These are phyloP conservation scores for Chimonanthus salicifolius DNA, from an alignment of 164 flowering plant species.

Conservation along the genomic window DNA sequence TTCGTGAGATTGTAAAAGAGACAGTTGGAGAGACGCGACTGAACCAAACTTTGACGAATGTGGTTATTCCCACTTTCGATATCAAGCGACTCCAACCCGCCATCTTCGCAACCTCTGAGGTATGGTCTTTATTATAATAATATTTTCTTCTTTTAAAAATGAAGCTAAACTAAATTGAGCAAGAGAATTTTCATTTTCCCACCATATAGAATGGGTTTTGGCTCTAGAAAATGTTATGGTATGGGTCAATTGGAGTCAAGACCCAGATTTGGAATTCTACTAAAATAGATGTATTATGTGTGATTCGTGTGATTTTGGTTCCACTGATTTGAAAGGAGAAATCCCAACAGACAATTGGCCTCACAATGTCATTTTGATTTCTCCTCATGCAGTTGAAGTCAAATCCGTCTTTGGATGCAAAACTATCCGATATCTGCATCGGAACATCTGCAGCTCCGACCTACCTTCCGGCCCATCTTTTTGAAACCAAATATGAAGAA, in stretches of 20 bases:
- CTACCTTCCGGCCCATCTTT: constrained; percentile 29
- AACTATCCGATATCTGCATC: constrained; percentile 31
- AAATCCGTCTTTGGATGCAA: constrained; percentile 21
- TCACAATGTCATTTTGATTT: neutral
- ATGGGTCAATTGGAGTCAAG: no score
- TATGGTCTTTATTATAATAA: neutral
- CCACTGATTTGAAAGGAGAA: no score
- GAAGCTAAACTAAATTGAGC: no score
- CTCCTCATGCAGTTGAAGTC: constrained; percentile 20
- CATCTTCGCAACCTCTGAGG: constrained; percentile 23
- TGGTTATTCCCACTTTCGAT: constrained; percentile 44
- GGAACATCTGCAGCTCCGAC: constrained; percentile 39
- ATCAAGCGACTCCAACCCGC: constrained; percentile 22
- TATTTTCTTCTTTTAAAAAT: no score
- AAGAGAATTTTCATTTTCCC: no score
- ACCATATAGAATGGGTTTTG: no score
- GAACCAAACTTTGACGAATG: constrained; percentile 33
- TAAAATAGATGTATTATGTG: no score
- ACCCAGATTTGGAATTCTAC: no score
- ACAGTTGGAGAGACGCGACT: constrained; percentile 23
- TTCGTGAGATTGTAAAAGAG: constrained; percentile 14
- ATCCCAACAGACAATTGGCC: no score
- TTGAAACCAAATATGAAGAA: constrained; percentile 11
- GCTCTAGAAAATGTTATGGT: no score
- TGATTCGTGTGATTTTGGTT: no score